Evolutionary conservation across 768 basidiomycete species (phyloP).

Genomic region (Leccinum sublutescens): DNA sequence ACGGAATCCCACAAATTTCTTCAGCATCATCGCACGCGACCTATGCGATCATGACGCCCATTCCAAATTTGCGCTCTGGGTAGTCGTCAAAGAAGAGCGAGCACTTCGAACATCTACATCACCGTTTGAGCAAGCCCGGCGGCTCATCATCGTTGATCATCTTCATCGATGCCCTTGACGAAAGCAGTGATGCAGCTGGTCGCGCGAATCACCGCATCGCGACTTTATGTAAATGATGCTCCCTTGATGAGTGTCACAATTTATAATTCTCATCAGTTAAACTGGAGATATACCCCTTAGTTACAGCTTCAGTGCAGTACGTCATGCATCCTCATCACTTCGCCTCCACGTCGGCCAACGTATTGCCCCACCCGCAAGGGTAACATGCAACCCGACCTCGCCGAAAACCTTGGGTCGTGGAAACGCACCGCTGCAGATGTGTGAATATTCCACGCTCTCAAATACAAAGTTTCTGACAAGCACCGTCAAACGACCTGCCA

Average conservation of each 20-base stretch:
- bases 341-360: not conserved
- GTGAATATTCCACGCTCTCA: not conserved
- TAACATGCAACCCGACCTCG: slow-evolving; percentile 21
- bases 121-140: not conserved
- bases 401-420: slow-evolving; percentile 11
- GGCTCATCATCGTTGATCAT: too few relatives aligned
- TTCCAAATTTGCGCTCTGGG: too few relatives aligned
- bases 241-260: too few relatives aligned
- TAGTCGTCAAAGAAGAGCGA: too few relatives aligned
- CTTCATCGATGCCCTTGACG: too few relatives aligned
- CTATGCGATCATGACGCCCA: too few relatives aligned
- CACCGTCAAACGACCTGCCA: slow-evolving; percentile 43
- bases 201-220: too few relatives aligned
- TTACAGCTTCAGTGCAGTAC: not conserved
- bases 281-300: not conserved
- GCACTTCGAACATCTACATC: too few relatives aligned
- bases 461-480: slow-evolving; percentile 41
- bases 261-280: too few relatives aligned
- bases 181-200: too few relatives aligned
- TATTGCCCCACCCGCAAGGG: slow-evolving; percentile 21
- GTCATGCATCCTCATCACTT: not conserved
- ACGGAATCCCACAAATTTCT: not conserved
- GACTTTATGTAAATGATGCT: too few relatives aligned
- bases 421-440: not conserved
- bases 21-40: not conserved